Conservation (phyloP, 2,329 filamentous ascomycete species). For the Zymoseptoria tritici region DNA sequence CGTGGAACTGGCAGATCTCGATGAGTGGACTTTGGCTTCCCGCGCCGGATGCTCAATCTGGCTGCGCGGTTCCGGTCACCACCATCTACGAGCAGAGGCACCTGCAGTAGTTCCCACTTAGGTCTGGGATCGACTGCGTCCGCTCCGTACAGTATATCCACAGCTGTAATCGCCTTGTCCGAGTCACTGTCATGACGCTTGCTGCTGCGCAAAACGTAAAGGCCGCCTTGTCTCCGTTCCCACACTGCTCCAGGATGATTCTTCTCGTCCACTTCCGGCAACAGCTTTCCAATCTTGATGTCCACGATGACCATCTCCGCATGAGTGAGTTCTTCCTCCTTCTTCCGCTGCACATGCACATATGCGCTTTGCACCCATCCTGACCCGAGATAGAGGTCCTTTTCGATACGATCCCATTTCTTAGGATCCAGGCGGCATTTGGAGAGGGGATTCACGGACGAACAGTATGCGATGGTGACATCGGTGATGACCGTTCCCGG, state of each 20-base stretch:
- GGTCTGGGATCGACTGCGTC: constrained; percentile 85
- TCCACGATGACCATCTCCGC: constrained; percentile 76
- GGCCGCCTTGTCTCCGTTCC: constrained; percentile 67
- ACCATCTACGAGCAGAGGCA: constrained; percentile 62
- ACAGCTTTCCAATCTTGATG: constrained; percentile 63
- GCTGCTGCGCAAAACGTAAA: constrained; percentile 74
- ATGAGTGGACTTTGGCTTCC: constrained; percentile 54
- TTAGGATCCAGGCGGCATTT: constrained; percentile 55
- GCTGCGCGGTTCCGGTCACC: constrained; percentile 57
- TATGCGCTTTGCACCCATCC: constrained; percentile 71
- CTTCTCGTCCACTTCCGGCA: constrained; percentile 55
- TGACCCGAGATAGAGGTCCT: constrained; percentile 74
- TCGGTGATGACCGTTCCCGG: constrained; percentile 80
- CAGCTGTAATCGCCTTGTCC: constrained; percentile 64
- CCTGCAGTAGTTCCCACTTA: constrained; percentile 74
- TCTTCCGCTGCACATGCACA: constrained; percentile 73
- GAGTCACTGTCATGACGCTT: constrained; percentile 69
- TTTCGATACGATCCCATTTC: constrained; percentile 77
- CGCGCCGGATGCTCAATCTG: constrained; percentile 71
- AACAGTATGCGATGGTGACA: constrained; percentile 70
- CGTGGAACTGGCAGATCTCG: constrained; percentile 58
- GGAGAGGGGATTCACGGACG: constrained; percentile 53
- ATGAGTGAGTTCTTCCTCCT: constrained; percentile 69
- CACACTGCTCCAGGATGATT: constrained; percentile 57
- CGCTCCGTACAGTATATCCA: constrained; percentile 82